A percentile compares a stretch with the other conserved stretches of the same genome.
Evolutionary conservation across 2,329 filamentous ascomycete genomes (phyloP).

Genomic region (Hypoxylon sp.): DNA sequence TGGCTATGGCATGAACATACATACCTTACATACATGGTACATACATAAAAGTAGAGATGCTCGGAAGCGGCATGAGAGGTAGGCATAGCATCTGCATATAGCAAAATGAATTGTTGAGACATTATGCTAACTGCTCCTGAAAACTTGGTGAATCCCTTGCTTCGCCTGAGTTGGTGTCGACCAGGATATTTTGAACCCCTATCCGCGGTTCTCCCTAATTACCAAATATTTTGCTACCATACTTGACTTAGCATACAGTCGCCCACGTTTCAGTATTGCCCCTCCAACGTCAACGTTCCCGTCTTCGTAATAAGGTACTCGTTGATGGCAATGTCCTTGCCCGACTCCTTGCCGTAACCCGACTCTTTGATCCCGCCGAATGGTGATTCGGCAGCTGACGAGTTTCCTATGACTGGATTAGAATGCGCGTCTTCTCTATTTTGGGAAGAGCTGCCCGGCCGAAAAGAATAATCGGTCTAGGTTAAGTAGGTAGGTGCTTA

Average conservation of each 20-base stretch:
- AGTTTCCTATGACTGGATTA: constrained; percentile 43
- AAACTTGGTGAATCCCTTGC: no score
- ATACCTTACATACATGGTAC: no score
- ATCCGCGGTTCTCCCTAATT: no score
- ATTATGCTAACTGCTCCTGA: background rate
- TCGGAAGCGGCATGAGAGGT: constrained; percentile 9
- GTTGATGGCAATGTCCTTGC: constrained; percentile 57
- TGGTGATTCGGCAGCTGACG: constrained; percentile 54
- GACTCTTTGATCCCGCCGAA: constrained; percentile 60
- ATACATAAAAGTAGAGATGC: constrained; percentile 26
- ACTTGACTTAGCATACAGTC: no score
- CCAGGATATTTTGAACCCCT: no score
- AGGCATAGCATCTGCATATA: constrained; percentile 12
- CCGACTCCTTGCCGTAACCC: constrained; percentile 57
- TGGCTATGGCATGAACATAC: no score
- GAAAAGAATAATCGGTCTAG: no score
- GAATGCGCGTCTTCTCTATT: no score
- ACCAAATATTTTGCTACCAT: no score
- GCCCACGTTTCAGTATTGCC: constrained; percentile 45
- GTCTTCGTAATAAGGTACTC: constrained; percentile 58
- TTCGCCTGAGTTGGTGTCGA: no score
- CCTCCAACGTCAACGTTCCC: constrained; percentile 54
- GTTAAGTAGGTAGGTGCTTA: constrained; percentile 45
- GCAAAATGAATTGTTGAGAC: background rate
- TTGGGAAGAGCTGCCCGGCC: no score